Percentiles rank a stretch among this genome's conserved stretches.
Conservation (phyloP, 371 early-diverging fungal genomes). For the Neoconidiobolus thromboides region DNA sequence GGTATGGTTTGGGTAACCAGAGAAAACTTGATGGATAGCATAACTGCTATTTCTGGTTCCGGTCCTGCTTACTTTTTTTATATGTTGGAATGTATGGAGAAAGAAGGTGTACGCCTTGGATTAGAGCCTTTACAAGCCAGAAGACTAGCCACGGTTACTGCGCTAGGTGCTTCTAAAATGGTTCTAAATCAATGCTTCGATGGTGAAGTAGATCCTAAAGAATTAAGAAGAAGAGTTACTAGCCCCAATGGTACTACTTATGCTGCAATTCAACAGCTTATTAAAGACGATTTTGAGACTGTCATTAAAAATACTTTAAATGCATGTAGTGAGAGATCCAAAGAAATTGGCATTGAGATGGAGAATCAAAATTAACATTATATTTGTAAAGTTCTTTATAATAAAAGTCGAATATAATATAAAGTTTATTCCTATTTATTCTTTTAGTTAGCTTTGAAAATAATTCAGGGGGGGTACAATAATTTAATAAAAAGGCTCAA, state of each 20-base stretch:
- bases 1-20: constrained; percentile 57
- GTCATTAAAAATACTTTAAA: not conserved
- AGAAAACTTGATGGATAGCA: constrained; percentile 64
- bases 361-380: too few species aligned
- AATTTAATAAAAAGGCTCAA: too few species aligned
- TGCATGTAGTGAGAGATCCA: not conserved
- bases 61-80: constrained; percentile 92
- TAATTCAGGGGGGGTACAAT: too few species aligned
- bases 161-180: constrained; percentile 78
- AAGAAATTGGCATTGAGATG: not conserved
- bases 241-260: constrained; percentile 88
- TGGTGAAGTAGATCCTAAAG: constrained; percentile 29
- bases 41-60: constrained; percentile 69
- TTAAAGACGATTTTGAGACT: too few species aligned
- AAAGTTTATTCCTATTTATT: too few species aligned
- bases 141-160: constrained; percentile 70
- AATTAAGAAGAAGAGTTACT: constrained; percentile 69
- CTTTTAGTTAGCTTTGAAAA: too few species aligned
- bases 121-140: constrained; percentile 50
- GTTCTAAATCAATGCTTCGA: constrained; percentile 29
- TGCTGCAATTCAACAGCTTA: constrained; percentile 63
- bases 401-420: too few species aligned
- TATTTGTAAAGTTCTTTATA: too few species aligned
- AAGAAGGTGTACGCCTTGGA: constrained; percentile 62
- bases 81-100: constrained; percentile 74